phyloP scores from a whole-genome alignment of 768 basidiomycete genomes.

The Rhodotorula sphaerocarpa region DNA sequence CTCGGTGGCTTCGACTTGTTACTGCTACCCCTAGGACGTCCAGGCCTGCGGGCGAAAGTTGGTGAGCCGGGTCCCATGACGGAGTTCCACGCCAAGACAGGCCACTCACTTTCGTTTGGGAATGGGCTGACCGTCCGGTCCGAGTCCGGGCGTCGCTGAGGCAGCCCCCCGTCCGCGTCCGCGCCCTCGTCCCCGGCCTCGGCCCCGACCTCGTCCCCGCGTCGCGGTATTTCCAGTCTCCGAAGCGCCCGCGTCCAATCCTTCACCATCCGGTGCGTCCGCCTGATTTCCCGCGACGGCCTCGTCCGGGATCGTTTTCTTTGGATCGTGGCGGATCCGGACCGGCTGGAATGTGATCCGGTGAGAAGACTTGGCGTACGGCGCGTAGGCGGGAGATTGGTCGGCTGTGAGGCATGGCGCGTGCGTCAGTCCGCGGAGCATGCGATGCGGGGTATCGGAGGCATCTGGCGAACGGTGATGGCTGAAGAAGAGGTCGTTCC shows the following conservation, averaged over 20 bases:
- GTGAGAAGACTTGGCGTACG: conserved; percentile 12
- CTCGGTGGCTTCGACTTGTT: conserved; percentile 5
- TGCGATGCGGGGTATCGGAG: too few relatives aligned
- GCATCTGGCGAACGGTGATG: neutral
- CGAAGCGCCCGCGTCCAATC: too few relatives aligned
- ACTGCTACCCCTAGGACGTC: conserved; percentile 4
- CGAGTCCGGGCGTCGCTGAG: neutral
- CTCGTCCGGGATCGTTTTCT: neutral
- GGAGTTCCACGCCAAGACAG: neutral
- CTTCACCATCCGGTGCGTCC: too few relatives aligned
- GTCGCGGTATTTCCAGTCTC: too few relatives aligned
- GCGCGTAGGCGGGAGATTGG: neutral
- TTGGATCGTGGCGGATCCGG: neutral
- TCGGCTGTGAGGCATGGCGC: neutral
- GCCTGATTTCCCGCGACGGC: neutral
- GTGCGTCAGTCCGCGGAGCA: too few relatives aligned
- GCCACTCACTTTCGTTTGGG: neutral
- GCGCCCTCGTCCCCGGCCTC: conserved; percentile 8
- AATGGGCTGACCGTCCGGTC: neutral
- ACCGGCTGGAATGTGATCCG: conserved; percentile 23
- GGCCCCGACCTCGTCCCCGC: neutral
- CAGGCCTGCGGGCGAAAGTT: neutral
- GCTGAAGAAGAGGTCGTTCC: conserved; percentile 13
- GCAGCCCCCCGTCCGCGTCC: conserved; percentile 1
- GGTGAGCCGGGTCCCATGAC: neutral